These are phyloP conservation scores for Paramecium primaurelia DNA, from an alignment of 73 alveolate species.

Conservation along the genomic window DNA sequence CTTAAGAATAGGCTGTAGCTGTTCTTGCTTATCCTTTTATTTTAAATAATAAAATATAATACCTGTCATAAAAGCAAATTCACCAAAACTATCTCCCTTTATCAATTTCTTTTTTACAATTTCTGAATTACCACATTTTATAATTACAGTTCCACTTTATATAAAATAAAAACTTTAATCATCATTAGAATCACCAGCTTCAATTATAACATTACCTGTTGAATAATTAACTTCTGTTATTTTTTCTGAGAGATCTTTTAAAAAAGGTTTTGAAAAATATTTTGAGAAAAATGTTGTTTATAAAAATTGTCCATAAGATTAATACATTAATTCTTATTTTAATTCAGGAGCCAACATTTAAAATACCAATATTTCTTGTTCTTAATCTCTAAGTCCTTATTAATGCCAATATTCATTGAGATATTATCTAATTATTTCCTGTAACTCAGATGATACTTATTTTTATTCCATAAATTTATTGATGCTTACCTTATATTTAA, in stretches of 20 bases:
- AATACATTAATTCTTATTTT: background rate
- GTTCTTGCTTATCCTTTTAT: conserved; percentile 38
- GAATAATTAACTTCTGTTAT: background rate
- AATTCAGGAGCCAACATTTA: conserved; percentile 13
- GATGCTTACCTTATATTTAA: background rate
- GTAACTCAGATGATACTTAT: background rate
- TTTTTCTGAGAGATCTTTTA: background rate
- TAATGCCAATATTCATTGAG: conserved; percentile 35
- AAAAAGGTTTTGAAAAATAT: background rate
- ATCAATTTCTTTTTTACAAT: background rate
- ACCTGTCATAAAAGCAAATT: conserved; percentile 19
- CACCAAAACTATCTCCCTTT: conserved; percentile 40
- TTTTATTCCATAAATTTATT: background rate
- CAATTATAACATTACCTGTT: background rate
- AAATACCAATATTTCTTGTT: background rate
- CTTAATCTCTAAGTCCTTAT: background rate
- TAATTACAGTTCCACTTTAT: background rate
- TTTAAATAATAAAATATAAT: background rate
- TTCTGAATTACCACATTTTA: background rate
- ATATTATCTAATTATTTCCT: conserved; percentile 18
- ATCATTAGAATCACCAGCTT: background rate
- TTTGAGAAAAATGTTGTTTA: background rate
- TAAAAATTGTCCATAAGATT: background rate
- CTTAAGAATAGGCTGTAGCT: conserved; percentile 48
- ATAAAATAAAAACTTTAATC: background rate